phyloP scores from a whole-genome alignment of 805 yeast species.

The Ogataea paradorogensis region DNA sequence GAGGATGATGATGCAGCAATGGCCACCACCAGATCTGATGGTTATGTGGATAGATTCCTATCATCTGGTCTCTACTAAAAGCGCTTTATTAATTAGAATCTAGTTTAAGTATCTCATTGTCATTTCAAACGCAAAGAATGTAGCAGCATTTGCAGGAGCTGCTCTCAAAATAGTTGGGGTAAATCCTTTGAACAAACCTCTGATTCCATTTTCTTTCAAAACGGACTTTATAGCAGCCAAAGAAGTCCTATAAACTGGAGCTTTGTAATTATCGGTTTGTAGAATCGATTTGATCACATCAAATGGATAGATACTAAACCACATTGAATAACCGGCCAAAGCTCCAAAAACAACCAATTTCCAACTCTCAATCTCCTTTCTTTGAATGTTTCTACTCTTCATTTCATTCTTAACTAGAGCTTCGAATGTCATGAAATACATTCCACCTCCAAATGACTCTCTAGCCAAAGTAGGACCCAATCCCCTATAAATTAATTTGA shows the following conservation, averaged over 20 bases:
- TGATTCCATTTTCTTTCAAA: conserved; percentile 55
- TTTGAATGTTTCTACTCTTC: conserved; percentile 40
- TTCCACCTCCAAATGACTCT: conserved; percentile 86
- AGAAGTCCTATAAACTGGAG: conserved; percentile 58
- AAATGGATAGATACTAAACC: conserved; percentile 82
- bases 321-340: conserved; percentile 83
- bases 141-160: conserved; percentile 97
- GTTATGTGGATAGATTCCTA: conserved; percentile 24
- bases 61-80: conserved; percentile 23
- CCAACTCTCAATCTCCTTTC: conserved; percentile 85
- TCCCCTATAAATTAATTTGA: conserved; percentile 64
- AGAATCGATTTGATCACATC: conserved; percentile 89
- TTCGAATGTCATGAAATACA: conserved; percentile 87
- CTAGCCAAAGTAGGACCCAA: conserved; percentile 76
- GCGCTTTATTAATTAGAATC: conserved; percentile 6
- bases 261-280: conserved; percentile 66
- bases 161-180: conserved; percentile 92
- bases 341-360: conserved; percentile 87
- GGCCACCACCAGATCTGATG: conserved; percentile 18
- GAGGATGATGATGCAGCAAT: conserved; percentile 21
- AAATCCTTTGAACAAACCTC: conserved; percentile 88
- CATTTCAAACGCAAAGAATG: conserved; percentile 89
- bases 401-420: conserved; percentile 72
- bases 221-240: conserved; percentile 58
- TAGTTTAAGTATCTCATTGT: conserved; percentile 63